Base-by-base conservation (phyloP, 2,329 filamentous ascomycete genomes). In the Paraphaeosphaeria minitans region DNA sequence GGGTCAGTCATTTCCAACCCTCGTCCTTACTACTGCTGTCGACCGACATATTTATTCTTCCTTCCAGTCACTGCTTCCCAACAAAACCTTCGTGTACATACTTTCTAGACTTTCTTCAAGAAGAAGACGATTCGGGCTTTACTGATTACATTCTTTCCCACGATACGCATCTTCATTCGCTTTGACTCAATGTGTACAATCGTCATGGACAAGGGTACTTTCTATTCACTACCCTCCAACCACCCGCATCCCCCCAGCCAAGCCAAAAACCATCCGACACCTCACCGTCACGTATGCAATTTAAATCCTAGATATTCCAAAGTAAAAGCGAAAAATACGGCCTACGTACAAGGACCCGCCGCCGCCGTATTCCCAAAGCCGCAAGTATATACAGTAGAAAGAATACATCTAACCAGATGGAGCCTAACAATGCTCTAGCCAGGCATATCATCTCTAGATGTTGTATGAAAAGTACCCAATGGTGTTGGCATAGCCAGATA, bases 401-500 rank as follows among this genome's bases (percentile, higher is more conserved):
- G n/a, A 21, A 42, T 7, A 2, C 22, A 10, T 31, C 21, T 22
- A 33, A 22, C 19, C 37, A 13, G 29, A n/a, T 21, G 6, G 13
- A 45, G 39, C 21, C 39, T 45, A 46, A 1, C 9, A 35, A 35
- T 7, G 24, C 46, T 13, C 52, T 8, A 21, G 16, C 21, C 8
- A 42, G 9, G 4, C 39, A 16, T 2, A n/a, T 37, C n/a, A 13
- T 24, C 3, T 42, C 39, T 61, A 72, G 19, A 74, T 73, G 3
- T 75, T 74, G 53, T 79, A 70, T n/a, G 60, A 66, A 50, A 76
- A 58, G 22, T 66, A 66, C 9, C 72, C 73, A 59, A 77, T 75
- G 2, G 73, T 76, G 59, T 75, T 69, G 3, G 69, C 53, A 46
- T 75, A 77, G 10, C 71, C 74, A 48, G 79, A 79, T 52, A 81